Evolutionary conservation across 2,329 filamentous ascomycete species (phyloP).

Genomic region (Pezicula rhizophila): DNA sequence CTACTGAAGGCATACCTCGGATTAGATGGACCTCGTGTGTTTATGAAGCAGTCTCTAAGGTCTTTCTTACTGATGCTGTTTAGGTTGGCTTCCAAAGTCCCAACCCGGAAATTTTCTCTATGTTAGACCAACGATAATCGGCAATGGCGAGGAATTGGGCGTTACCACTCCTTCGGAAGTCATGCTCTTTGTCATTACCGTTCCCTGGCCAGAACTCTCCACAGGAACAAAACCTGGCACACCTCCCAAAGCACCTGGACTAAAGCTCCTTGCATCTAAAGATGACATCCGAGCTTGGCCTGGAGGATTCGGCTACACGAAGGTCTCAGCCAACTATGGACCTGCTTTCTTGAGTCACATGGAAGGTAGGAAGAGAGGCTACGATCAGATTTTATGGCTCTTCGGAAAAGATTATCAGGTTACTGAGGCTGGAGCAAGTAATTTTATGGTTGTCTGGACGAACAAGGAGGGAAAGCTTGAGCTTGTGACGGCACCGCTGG

Average conservation of each 20-base stretch:
- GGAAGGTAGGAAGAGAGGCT: slow-evolving; percentile 68
- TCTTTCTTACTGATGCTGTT: not conserved
- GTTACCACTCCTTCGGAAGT: slow-evolving; percentile 74
- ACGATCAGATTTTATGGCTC: slow-evolving; percentile 86
- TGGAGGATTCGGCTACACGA: slow-evolving; percentile 86
- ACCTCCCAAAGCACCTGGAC: slow-evolving; percentile 37
- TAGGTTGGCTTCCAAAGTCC: slow-evolving; percentile 69
- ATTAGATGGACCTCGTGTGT: slow-evolving; percentile 53
- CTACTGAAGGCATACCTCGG: slow-evolving; percentile 67
- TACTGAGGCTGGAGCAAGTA: slow-evolving; percentile 86
- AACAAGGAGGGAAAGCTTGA: slow-evolving; percentile 56
- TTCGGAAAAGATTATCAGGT: slow-evolving; percentile 66
- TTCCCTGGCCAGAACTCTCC: slow-evolving; percentile 43
- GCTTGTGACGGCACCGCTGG: slow-evolving; percentile 77
- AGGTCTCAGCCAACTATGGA: slow-evolving; percentile 90
- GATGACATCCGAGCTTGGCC: slow-evolving; percentile 88
- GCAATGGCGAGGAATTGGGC: slow-evolving; percentile 72
- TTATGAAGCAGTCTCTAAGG: not conserved
- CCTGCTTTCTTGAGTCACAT: slow-evolving; percentile 71
- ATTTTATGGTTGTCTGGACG: slow-evolving; percentile 83
- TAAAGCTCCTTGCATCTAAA: slow-evolving; percentile 72
- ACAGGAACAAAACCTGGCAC: slow-evolving; percentile 29
- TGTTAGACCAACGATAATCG: slow-evolving; percentile 81
- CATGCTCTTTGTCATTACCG: slow-evolving; percentile 74
- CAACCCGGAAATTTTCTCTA: slow-evolving; percentile 71